Percentiles rank a stretch among this genome's conserved stretches.
These are phyloP conservation scores for Rusavskia elegans DNA, from an alignment of 495 filamentous ascomycete species.

Conservation along the genomic window DNA sequence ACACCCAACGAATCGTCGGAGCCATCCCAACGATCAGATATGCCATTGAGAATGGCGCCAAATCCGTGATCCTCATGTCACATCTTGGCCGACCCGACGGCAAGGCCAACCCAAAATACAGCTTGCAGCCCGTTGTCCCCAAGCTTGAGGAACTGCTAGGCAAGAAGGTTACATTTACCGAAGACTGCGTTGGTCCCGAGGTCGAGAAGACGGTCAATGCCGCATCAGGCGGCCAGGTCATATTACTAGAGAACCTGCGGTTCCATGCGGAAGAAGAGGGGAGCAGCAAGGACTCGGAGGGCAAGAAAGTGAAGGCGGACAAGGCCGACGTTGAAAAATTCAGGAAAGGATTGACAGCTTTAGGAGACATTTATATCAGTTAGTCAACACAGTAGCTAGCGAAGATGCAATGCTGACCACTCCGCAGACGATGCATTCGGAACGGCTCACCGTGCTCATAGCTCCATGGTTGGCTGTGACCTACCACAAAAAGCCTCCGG, in stretches of 20 bases:
- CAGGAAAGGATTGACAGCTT: conserved; percentile 82
- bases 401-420: conserved; percentile 9
- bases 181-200: conserved; percentile 81
- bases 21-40: conserved; percentile 97
- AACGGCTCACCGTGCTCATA: conserved; percentile 94
- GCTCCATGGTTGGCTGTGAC: conserved; percentile 95
- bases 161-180: conserved; percentile 66
- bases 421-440: conserved; percentile 86
- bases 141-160: conserved; percentile 80
- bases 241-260: conserved; percentile 92
- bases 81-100: conserved; percentile 94
- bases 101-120: conserved; percentile 80
- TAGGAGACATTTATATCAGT: conserved; percentile 97
- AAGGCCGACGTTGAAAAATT: conserved; percentile 84
- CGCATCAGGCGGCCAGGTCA: conserved; percentile 65
- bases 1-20: conserved; percentile 95
- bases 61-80: conserved; percentile 94
- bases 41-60: conserved; percentile 84
- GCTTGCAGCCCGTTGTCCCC: conserved; percentile 76
- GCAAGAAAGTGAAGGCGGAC: conserved; percentile 97
- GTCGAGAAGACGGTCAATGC: conserved; percentile 80
- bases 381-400: conserved; percentile 15
- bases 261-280: conserved; percentile 98
- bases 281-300: conserved; percentile 75
- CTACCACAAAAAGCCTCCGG: conserved; percentile 91